Conservation (phyloP, 768 basidiomycete species). For the Gloeopeniophorella convolvens region DNA sequence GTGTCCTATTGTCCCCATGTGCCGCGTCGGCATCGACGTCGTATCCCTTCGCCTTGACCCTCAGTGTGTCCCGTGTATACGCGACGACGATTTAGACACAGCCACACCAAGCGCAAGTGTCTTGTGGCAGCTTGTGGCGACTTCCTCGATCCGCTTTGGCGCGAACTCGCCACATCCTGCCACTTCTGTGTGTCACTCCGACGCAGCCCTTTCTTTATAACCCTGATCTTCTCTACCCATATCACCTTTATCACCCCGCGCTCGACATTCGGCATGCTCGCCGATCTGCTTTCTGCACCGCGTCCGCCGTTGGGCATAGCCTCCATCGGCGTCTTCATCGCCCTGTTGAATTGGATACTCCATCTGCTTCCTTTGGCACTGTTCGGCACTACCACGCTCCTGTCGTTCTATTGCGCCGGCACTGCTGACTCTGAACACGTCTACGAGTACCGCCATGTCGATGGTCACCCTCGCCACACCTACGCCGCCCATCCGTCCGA, state of each 20-base stretch:
- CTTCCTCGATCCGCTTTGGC: too few species aligned
- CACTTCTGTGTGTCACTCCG: too few species aligned
- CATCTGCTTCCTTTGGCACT: conserved; percentile 3
- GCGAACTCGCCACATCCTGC: too few species aligned
- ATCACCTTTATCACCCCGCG: not conserved
- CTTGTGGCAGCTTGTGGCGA: too few species aligned
- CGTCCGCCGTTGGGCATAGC: conserved; percentile 12
- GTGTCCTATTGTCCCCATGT: too few species aligned
- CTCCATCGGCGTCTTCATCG: conserved; percentile 5
- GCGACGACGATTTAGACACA: too few species aligned
- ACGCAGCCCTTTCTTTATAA: not conserved
- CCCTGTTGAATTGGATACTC: conserved; percentile 1
- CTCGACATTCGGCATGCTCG: conserved; percentile 6
- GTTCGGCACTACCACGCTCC: conserved; percentile 2
- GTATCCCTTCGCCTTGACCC: too few species aligned
- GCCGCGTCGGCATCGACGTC: too few species aligned
- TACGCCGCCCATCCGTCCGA: not conserved
- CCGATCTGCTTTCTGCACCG: conserved; percentile 4
- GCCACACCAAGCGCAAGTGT: too few species aligned
- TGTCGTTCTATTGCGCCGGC: too few species aligned
- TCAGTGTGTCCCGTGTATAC: too few species aligned
- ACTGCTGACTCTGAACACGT: too few species aligned
- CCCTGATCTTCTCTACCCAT: not conserved
- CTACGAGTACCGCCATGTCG: not conserved
- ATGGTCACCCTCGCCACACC: not conserved